Evolutionary conservation across 2,329 filamentous ascomycete genomes (phyloP).

Genomic region (Zopfia rhizophila): DNA sequence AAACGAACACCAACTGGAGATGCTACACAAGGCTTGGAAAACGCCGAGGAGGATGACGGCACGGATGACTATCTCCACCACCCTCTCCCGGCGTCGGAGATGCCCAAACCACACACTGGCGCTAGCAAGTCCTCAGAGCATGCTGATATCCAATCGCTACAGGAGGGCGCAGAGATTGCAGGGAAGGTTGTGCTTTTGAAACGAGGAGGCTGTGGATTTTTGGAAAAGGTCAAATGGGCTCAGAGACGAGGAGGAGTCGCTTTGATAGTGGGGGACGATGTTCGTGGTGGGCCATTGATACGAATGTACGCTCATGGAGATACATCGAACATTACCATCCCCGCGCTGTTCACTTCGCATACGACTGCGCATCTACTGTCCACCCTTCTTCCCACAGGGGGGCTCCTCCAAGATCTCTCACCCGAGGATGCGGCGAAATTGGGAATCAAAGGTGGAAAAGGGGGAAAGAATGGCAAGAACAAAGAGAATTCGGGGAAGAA

Average conservation of each 20-base stretch:
- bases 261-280: constrained; percentile 93
- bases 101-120: constrained; percentile 40
- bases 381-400: constrained; percentile 79
- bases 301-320: constrained; percentile 99
- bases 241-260: constrained; percentile 89
- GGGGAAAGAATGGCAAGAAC: constrained; percentile 38
- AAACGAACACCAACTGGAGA: constrained; percentile 11
- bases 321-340: constrained; percentile 93
- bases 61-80: constrained; percentile 87
- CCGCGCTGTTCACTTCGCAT: constrained; percentile 92
- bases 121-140: constrained; percentile 58
- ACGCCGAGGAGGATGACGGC: constrained; percentile 69
- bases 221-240: constrained; percentile 98
- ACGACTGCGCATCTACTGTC: constrained; percentile 94
- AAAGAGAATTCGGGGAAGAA: constrained; percentile 23
- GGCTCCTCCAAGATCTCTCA: constrained; percentile 67
- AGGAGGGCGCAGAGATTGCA: constrained; percentile 90
- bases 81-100: constrained; percentile 56
- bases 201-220: constrained; percentile 92
- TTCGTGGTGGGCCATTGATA: constrained; percentile 86
- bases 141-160: constrained; percentile 90
- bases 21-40: constrained; percentile 1
- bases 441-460: constrained; percentile 24
- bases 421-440: constrained; percentile 64
- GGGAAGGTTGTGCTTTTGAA: constrained; percentile 93